These are phyloP conservation scores for Samsoniella hepiali DNA, from an alignment of 2,329 filamentous ascomycete genomes.

Conservation along the genomic window DNA sequence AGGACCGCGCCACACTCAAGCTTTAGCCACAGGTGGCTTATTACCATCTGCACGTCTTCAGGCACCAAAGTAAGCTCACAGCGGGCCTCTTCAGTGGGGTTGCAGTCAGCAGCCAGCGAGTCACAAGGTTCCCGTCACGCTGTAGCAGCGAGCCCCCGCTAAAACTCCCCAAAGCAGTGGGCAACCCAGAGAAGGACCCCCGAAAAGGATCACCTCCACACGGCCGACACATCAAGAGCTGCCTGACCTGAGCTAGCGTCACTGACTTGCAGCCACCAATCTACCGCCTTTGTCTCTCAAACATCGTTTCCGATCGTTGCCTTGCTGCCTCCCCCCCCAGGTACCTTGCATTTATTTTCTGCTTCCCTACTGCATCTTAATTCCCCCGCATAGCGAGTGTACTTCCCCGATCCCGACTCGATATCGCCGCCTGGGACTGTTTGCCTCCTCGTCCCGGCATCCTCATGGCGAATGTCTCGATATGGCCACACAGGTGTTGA, in stretches of 20 bases:
- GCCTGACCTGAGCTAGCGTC: slow-evolving; percentile 18
- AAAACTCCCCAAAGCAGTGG: background rate
- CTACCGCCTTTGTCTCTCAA: slow-evolving; percentile 1
- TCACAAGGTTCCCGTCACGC: slow-evolving; percentile 35
- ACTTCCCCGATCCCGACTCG: slow-evolving; percentile 8
- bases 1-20: background rate
- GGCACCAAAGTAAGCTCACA: background rate
- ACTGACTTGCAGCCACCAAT: slow-evolving; percentile 13
- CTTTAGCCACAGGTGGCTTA: slow-evolving; percentile 9
- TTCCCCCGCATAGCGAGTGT: background rate
- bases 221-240: slow-evolving; percentile 1
- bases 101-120: slow-evolving; percentile 18
- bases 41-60: background rate
- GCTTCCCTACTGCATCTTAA: background rate
- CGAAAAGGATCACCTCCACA: slow-evolving; percentile 2
- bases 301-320: background rate
- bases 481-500: slow-evolving; percentile 88
- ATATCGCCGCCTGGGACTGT: slow-evolving; percentile 22
- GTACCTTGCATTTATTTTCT: background rate
- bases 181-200: background rate
- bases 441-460: slow-evolving; percentile 26
- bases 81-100: background rate
- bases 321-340: background rate
- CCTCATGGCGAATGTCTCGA: slow-evolving; percentile 50
- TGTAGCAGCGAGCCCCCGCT: slow-evolving; percentile 18